These are phyloP conservation scores for Sporothrix pseudoabietina DNA, from an alignment of 2,329 filamentous ascomycete species.

Conservation along the genomic window DNA sequence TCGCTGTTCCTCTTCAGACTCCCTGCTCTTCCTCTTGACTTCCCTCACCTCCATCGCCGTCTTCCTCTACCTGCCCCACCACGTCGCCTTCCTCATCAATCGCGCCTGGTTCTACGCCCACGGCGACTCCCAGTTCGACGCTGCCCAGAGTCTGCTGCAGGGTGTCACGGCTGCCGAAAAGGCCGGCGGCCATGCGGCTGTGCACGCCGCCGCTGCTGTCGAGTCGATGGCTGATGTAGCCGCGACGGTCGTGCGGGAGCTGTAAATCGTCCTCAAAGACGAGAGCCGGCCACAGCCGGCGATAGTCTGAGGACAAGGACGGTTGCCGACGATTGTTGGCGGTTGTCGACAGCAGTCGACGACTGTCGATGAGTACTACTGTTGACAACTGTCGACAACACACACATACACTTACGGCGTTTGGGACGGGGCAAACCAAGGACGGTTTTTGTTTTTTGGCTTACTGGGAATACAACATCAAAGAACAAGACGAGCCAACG, in stretches of 20 bases:
- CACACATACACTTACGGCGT: background rate
- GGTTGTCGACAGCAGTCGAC: too few species aligned
- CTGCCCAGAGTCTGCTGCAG: conserved; percentile 49
- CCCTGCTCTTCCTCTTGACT: conserved; percentile 85
- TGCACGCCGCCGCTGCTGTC: conserved; percentile 40
- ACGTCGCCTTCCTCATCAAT: conserved; percentile 77
- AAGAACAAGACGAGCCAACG: background rate
- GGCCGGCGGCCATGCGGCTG: conserved; percentile 47
- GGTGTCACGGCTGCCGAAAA: conserved; percentile 37
- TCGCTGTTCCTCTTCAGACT: conserved; percentile 60
- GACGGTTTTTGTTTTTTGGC: too few species aligned
- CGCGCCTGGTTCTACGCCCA: conserved; percentile 94
- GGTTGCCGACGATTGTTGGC: background rate
- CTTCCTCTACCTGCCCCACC: conserved; percentile 90
- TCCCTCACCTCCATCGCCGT: conserved; percentile 84
- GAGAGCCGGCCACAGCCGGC: background rate
- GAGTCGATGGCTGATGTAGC: conserved; percentile 39
- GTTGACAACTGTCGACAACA: background rate
- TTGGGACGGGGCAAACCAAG: background rate
- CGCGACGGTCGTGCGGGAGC: conserved; percentile 42
- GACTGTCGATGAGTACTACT: background rate
- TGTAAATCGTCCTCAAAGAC: conserved; percentile 37
- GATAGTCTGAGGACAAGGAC: background rate
- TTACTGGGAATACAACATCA: conserved; percentile 3
- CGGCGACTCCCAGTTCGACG: conserved; percentile 63